Evolutionary conservation across 371 early-diverging fungal species (phyloP).

Genomic region (Coelomomyces lativittatus): DNA sequence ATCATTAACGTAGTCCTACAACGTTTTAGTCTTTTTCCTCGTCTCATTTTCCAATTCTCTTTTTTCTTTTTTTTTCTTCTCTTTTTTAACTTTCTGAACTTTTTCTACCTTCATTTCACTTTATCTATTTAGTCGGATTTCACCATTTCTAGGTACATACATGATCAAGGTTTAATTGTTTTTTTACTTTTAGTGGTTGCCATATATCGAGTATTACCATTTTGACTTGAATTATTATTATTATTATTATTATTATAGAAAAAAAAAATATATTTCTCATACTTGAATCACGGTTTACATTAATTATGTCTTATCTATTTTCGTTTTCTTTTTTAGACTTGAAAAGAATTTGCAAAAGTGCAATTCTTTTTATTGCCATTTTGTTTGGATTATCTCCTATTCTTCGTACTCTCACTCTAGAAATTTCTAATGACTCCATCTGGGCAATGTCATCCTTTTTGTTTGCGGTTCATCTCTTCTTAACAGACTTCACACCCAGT

Average conservation of each 20-base stretch:
- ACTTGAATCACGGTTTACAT: no score
- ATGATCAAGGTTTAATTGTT: background rate
- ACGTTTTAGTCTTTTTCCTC: conserved; percentile 28
- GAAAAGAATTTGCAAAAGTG: conserved; percentile 39
- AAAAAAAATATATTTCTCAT: no score
- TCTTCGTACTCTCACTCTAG: conserved; percentile 71
- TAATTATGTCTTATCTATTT: no score
- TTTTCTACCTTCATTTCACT: conserved; percentile 28
- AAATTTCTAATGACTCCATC: conserved; percentile 76
- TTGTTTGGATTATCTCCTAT: conserved; percentile 76
- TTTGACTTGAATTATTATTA: no score
- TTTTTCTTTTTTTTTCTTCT: conserved; percentile 65
- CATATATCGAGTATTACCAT: no score
- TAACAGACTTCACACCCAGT: no score
- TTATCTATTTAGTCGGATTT: background rate
- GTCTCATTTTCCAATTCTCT: conserved; percentile 67
- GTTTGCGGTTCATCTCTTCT: conserved; percentile 64
- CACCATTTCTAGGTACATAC: no score
- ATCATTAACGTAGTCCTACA: no score
- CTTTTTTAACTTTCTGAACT: conserved; percentile 58
- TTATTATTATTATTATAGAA: no score
- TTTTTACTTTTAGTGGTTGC: background rate
- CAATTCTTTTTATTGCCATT: conserved; percentile 53
- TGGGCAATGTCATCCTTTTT: conserved; percentile 73
- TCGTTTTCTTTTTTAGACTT: no score